Percentiles rank a stretch among this genome's conserved stretches.
These are phyloP conservation scores for Penicillium freii DNA, from an alignment of 2,329 filamentous ascomycete species.

Conservation along the genomic window DNA sequence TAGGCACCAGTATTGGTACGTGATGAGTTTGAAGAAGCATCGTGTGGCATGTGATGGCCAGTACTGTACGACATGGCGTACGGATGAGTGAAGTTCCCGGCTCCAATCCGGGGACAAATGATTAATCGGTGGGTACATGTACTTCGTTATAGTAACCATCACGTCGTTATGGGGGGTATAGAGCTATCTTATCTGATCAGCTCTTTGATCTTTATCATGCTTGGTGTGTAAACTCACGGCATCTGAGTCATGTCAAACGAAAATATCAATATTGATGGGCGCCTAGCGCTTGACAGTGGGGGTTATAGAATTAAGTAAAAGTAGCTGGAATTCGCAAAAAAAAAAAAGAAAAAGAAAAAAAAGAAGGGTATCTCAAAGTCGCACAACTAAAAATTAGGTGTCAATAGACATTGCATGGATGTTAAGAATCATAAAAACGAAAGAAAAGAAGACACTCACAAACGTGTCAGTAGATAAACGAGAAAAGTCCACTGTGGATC, in stretches of 20 bases:
- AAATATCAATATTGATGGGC: slow-evolving; percentile 2
- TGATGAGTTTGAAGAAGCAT: slow-evolving; percentile 26
- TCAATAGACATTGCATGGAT: slow-evolving; percentile 10
- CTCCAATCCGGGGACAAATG: slow-evolving; percentile 29
- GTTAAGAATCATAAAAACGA: slow-evolving; percentile 6
- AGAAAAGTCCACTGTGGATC: slow-evolving; percentile 24
- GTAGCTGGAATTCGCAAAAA: not conserved
- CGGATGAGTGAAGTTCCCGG: slow-evolving; percentile 26
- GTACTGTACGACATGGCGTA: slow-evolving; percentile 39
- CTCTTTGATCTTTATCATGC: not conserved
- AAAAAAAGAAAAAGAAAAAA: too few relatives aligned
- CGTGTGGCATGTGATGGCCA: slow-evolving; percentile 32
- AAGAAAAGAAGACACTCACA: slow-evolving; percentile 9
- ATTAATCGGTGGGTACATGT: slow-evolving; percentile 23
- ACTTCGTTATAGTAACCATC: slow-evolving; percentile 34
- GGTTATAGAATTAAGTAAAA: slow-evolving; percentile 8
- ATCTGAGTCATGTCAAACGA: slow-evolving; percentile 3
- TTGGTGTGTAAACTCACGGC: not conserved
- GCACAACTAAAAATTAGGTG: slow-evolving; percentile 5
- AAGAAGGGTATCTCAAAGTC: slow-evolving; percentile 12
- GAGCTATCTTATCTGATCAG: not conserved
- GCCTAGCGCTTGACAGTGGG: not conserved
- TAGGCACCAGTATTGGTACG: slow-evolving; percentile 19
- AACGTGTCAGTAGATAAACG: slow-evolving; percentile 22
- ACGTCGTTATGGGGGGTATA: slow-evolving; percentile 13